phyloP scores from a whole-genome alignment of 805 yeast species.

The Wickerhamomyces queroliae region DNA sequence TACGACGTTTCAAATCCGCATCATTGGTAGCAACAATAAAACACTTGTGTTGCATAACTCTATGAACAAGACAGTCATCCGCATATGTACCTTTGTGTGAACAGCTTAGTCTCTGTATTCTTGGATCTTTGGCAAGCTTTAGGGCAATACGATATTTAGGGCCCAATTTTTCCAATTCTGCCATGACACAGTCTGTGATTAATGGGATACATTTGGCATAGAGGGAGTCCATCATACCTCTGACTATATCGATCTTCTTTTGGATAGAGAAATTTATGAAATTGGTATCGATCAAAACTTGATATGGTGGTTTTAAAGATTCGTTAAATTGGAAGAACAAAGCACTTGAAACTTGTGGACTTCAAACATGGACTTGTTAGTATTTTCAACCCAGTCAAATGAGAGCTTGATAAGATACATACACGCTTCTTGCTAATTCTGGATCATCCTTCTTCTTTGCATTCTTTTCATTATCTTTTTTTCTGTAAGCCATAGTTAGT shows the following conservation, averaged over 20 bases:
- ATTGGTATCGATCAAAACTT: conserved; percentile 92
- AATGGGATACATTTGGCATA: conserved; percentile 94
- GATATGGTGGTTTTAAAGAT: conserved; percentile 97
- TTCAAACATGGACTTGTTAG: too few species aligned
- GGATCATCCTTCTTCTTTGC: conserved; percentile 53
- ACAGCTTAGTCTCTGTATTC: conserved; percentile 82
- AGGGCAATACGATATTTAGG: conserved; percentile 92
- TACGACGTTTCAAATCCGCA: conserved; percentile 91
- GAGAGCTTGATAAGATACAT: conserved; percentile 9
- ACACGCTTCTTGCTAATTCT: conserved; percentile 61
- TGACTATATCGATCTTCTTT: conserved; percentile 89
- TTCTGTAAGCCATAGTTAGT: conserved; percentile 15
- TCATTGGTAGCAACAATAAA: conserved; percentile 97
- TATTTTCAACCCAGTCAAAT: too few species aligned
- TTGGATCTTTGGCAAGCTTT: conserved; percentile 87
- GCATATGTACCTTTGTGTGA: conserved; percentile 96
- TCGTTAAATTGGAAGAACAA: conserved; percentile 90
- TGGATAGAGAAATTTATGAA: conserved; percentile 95
- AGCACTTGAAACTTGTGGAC: conserved; percentile 93
- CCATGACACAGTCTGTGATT: conserved; percentile 96
- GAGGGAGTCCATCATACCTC: conserved; percentile 94
- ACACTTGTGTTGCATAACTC: conserved; percentile 95
- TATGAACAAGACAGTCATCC: conserved; percentile 91
- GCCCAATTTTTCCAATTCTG: conserved; percentile 94
- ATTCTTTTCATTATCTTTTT: conserved; percentile 36